Conservation (phyloP, 257 asterid species). For the Verbena officinalis region DNA sequence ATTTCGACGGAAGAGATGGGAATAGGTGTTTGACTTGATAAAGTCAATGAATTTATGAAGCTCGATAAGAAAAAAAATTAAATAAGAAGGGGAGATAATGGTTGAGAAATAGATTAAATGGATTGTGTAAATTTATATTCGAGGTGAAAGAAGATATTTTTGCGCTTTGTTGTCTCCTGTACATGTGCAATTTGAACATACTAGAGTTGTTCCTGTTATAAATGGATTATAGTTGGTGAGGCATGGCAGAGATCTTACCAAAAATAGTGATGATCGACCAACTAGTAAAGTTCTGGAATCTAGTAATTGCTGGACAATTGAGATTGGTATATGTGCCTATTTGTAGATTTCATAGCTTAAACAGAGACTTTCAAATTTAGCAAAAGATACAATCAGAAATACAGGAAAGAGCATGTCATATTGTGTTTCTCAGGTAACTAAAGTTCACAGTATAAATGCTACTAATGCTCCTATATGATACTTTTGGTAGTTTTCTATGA, state of each 20-base stretch:
- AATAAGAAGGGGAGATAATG: not conserved
- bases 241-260: not conserved
- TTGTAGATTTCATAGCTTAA: not conserved
- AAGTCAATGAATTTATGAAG: not conserved
- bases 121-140: not conserved
- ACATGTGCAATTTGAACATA: not conserved
- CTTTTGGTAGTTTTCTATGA: not conserved
- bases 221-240: not conserved
- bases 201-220: not conserved
- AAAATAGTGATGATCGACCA: conserved; percentile 1
- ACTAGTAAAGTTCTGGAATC: not conserved
- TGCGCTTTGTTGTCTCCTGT: not conserved
- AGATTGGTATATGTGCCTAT: not conserved
- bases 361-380: too few species aligned
- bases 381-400: not conserved
- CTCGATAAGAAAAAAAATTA: not conserved
- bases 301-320: not conserved
- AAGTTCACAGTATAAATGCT: not conserved
- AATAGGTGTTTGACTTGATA: not conserved
- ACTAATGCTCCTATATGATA: not conserved
- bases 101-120: not conserved
- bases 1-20: not conserved
- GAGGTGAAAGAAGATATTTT: not conserved
- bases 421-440: not conserved
- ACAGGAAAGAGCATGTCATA: not conserved